A percentile compares a stretch with the other conserved stretches of the same genome.
Conservation (phyloP, 2,329 filamentous ascomycete genomes). For the Phialophora chinensis region DNA sequence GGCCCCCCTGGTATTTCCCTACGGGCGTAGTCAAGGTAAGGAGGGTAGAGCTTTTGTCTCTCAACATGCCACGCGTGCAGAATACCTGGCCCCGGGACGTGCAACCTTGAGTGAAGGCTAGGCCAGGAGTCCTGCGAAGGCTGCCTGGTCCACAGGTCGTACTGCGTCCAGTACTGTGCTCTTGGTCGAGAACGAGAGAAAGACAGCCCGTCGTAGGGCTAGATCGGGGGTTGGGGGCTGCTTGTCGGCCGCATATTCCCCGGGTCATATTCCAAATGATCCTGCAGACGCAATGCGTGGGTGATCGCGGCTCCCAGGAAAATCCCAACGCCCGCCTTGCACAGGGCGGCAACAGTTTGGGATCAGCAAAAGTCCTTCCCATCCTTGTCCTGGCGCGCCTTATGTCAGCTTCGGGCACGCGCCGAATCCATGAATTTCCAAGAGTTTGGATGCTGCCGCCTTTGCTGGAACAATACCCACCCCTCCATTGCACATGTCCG, state of each 20-base stretch:
- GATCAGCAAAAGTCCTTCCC: constrained; percentile 22
- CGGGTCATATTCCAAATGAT: constrained; percentile 31
- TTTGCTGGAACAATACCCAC: constrained; percentile 1
- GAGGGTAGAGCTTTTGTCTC: background rate
- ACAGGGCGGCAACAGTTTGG: constrained; percentile 5
- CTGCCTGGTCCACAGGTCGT: background rate
- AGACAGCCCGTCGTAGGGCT: constrained; percentile 17
- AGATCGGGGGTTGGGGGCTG: constrained; percentile 3
- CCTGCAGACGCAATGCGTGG: constrained; percentile 26
- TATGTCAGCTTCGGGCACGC: constrained; percentile 23
- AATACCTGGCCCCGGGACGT: background rate
- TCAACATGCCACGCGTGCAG: background rate
- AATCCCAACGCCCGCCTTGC: constrained; percentile 12
- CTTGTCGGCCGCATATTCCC: constrained; percentile 17
- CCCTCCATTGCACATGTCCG: constrained; percentile 22
- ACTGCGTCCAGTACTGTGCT: constrained; percentile 4
- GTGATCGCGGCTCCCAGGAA: constrained; percentile 16
- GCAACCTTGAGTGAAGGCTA: background rate
- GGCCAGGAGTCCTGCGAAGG: background rate
- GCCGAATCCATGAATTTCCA: constrained; percentile 16
- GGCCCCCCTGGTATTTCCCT: constrained; percentile 9
- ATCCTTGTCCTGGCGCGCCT: constrained; percentile 10
- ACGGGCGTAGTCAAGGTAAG: background rate
- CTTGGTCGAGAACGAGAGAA: constrained; percentile 1
- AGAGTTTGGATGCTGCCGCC: constrained; percentile 6